phyloP scores from a whole-genome alignment of 192 early-diverging fungal species.

The Coemansia sp. region DNA sequence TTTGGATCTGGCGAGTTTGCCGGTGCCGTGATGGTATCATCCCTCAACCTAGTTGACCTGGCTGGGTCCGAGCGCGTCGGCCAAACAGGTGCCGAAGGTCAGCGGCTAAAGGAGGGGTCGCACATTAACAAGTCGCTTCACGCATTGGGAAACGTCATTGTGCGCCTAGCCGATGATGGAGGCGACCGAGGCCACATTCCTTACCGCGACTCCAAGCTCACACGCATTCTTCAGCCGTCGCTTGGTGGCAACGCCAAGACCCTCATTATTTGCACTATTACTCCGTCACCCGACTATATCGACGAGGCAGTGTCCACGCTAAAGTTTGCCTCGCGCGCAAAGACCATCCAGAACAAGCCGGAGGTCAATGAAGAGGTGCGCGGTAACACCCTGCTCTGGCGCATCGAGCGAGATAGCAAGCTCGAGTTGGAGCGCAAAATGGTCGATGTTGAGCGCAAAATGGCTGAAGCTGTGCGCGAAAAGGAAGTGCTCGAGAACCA shows the following conservation, averaged over 20 bases:
- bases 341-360: conserved; percentile 81
- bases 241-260: conserved; percentile 87
- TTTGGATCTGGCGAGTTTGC: conserved; percentile 36
- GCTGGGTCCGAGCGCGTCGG: conserved; percentile 94
- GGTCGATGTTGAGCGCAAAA: no score
- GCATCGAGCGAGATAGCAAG: conserved; percentile 45
- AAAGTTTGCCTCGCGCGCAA: conserved; percentile 92
- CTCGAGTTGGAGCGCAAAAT: conserved; percentile 51
- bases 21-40: conserved; percentile 55
- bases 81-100: conserved; percentile 65
- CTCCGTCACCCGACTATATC: conserved; percentile 64
- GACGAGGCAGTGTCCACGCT: conserved; percentile 92
- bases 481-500: conserved; percentile 51
- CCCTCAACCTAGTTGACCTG: conserved; percentile 90
- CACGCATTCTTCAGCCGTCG: conserved; percentile 89
- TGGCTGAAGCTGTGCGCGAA: conserved; percentile 21
- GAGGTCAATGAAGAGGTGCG: conserved; percentile 70
- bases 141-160: conserved; percentile 91
- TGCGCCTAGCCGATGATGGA: conserved; percentile 71
- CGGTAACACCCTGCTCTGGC: conserved; percentile 50
- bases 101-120: conserved; percentile 93
- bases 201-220: conserved; percentile 96
- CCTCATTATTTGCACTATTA: conserved; percentile 90
- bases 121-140: conserved; percentile 92
- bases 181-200: conserved; percentile 79